phyloP scores from a whole-genome alignment of 495 filamentous ascomycete species.

The Trichoderma gamsii region DNA sequence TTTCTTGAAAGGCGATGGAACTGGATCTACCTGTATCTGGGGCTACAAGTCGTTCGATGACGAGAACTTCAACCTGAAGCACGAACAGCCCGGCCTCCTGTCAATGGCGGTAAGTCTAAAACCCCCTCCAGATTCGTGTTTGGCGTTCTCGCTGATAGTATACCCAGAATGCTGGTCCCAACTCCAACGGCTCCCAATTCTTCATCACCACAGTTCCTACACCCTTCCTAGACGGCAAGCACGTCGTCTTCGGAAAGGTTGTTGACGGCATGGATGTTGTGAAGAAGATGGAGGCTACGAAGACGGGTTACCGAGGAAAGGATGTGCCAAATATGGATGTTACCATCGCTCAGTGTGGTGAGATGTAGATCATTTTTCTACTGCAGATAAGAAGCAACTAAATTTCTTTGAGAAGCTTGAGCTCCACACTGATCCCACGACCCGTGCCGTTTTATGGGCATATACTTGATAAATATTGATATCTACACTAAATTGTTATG shows the following conservation, averaged over 20 bases:
- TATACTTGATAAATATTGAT: not conserved
- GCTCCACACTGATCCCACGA: too few species aligned
- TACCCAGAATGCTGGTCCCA: conserved; percentile 75
- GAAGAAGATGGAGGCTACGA: conserved; percentile 80
- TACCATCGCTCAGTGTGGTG: conserved; percentile 77
- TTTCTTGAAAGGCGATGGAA: conserved; percentile 91
- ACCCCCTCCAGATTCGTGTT: not conserved
- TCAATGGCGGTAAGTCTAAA: conserved; percentile 78
- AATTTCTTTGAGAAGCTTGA: too few species aligned
- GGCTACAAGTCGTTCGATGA: conserved; percentile 78
- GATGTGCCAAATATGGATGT: conserved; percentile 85
- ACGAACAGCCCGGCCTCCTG: conserved; percentile 71
- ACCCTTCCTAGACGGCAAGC: conserved; percentile 87
- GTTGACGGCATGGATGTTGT: conserved; percentile 84
- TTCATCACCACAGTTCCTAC: conserved; percentile 88
- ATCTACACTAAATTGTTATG: not conserved
- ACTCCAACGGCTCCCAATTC: conserved; percentile 95
- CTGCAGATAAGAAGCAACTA: too few species aligned
- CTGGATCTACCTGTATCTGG: conserved; percentile 81
- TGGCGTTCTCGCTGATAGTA: not conserved
- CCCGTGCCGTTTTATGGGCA: not conserved
- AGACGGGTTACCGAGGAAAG: conserved; percentile 61
- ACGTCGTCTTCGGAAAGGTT: conserved; percentile 92
- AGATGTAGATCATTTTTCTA: conserved; percentile 52
- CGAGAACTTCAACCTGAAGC: conserved; percentile 79